Base-by-base conservation (phyloP, 805 yeast genomes). In the Candida insectorum region DNA sequence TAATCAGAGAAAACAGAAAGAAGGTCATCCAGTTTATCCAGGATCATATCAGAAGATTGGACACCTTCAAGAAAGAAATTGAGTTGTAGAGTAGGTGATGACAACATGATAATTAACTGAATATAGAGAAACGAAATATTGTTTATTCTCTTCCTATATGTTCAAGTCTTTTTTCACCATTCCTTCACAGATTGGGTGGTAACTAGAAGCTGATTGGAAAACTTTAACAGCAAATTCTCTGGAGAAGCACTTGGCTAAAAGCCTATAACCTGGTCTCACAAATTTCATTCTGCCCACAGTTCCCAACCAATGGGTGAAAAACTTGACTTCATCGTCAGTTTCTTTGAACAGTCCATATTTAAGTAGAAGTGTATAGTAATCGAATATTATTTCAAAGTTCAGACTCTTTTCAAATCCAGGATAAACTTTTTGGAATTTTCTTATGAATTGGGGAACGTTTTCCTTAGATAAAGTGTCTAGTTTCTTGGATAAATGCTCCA, bases 21-120 rank as follows among this genome's bases (percentile, higher is more conserved):
- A 68, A 64, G 32, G 70, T 73, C 7, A 78, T 85, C 44, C 77
- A 71, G 45, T 58, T 65, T 29, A 72, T 84, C 32, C 93, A 84
- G 56, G 62, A 57, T 24, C 74, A 71, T 45, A 75, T 78, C 51
- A 73, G 69, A 44, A 60, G 72, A 41, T 62, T 81, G 34, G 89
- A 81, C 48, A 56, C 51, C 26, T 62, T 67, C 48, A 63, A 54
- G 44, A 56, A 56, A 37, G 67, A 60, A 27, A 31, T 42, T 25
- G 41, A 43, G 9, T 45, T 52, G 32, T 52, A 46, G 36, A 20
- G 16, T 14, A 26, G 23, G 8, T 20, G 23, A n/a, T n/a, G n/a
- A n/a, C n/a, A n/a, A n/a, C n/a, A n/a, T n/a, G n/a, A n/a, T n/a
- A n/a, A n/a, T n/a, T n/a, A n/a, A n/a, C n/a, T n/a, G n/a, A n/a